Evolutionary conservation across 2,329 filamentous ascomycete species (phyloP).

Genomic region (Alternaria ventricosa): DNA sequence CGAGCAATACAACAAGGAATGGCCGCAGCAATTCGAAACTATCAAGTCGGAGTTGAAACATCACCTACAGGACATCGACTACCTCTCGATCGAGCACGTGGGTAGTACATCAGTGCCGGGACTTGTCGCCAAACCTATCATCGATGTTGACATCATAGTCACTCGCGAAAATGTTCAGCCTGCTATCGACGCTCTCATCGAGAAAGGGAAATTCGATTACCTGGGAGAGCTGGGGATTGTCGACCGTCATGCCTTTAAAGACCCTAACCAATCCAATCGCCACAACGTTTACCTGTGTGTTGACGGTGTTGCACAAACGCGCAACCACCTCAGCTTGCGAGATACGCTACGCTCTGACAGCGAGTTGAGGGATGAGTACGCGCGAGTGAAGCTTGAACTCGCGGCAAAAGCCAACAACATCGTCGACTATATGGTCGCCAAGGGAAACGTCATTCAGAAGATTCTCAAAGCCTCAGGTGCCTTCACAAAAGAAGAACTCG

Average conservation of each 20-base stretch:
- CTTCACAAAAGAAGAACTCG: slow-evolving; percentile 27
- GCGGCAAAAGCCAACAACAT: slow-evolving; percentile 25
- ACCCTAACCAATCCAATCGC: slow-evolving; percentile 32
- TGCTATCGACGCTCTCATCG: slow-evolving; percentile 39
- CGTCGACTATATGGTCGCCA: slow-evolving; percentile 30
- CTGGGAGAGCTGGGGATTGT: slow-evolving; percentile 46
- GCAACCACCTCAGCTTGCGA: slow-evolving; percentile 50
- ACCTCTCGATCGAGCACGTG: slow-evolving; percentile 46
- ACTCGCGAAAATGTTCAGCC: slow-evolving; percentile 29
- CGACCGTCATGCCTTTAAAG: slow-evolving; percentile 45
- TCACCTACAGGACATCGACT: slow-evolving; percentile 17
- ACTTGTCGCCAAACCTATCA: slow-evolving; percentile 47
- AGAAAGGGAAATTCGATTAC: slow-evolving; percentile 42
- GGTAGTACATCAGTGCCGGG: slow-evolving; percentile 47
- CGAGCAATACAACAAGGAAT: slow-evolving; percentile 36
- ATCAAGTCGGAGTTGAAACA: slow-evolving; percentile 26
- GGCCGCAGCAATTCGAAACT: slow-evolving; percentile 34
- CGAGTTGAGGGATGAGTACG: slow-evolving; percentile 42
- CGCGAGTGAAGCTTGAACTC: slow-evolving; percentile 27
- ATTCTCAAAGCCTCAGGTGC: slow-evolving; percentile 22
- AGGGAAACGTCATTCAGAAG: slow-evolving; percentile 26
- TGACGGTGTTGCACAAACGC: slow-evolving; percentile 40
- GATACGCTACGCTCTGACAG: slow-evolving; percentile 41
- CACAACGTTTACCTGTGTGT: slow-evolving; percentile 50
- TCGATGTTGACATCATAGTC: slow-evolving; percentile 48